Evolutionary conservation across 1,139 yeast species (phyloP).

Genomic region (Debaryomyces robertsiae): DNA sequence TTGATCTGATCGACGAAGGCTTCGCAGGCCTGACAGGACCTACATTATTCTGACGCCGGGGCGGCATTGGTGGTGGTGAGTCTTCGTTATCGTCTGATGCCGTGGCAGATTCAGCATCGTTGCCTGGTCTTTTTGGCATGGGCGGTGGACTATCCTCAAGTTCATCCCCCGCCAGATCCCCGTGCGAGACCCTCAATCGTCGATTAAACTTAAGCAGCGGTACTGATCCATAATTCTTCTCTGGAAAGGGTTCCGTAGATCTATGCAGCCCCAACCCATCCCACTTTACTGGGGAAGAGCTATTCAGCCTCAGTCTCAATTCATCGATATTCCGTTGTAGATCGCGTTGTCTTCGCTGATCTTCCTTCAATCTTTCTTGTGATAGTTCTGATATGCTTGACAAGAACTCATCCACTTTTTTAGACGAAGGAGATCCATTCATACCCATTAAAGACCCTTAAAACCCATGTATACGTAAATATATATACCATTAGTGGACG

Average conservation of each 20-base stretch:
- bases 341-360: slow-evolving; percentile 34
- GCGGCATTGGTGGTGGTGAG: slow-evolving; percentile 18
- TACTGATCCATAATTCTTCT: slow-evolving; percentile 10
- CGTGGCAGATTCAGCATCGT: not conserved
- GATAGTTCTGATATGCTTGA: slow-evolving; percentile 37
- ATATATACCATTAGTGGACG: too few relatives aligned
- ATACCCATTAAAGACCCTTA: slow-evolving; percentile 11
- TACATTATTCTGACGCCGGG: slow-evolving; percentile 12
- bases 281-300: slow-evolving; percentile 9
- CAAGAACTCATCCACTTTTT: slow-evolving; percentile 38
- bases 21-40: slow-evolving; percentile 14
- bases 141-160: slow-evolving; percentile 13
- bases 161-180: slow-evolving; percentile 7
- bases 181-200: not conserved
- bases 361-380: slow-evolving; percentile 34
- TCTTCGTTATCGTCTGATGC: not conserved
- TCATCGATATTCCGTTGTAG: slow-evolving; percentile 36
- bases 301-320: slow-evolving; percentile 28
- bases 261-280: not conserved
- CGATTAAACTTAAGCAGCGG: slow-evolving; percentile 28
- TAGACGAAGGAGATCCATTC: slow-evolving; percentile 30
- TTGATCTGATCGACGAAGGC: slow-evolving; percentile 13
- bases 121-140: slow-evolving; percentile 20
- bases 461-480: too few relatives aligned
- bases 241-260: not conserved